Conservation (phyloP, 345 rosid species). For the Linum usitatissimum region DNA sequence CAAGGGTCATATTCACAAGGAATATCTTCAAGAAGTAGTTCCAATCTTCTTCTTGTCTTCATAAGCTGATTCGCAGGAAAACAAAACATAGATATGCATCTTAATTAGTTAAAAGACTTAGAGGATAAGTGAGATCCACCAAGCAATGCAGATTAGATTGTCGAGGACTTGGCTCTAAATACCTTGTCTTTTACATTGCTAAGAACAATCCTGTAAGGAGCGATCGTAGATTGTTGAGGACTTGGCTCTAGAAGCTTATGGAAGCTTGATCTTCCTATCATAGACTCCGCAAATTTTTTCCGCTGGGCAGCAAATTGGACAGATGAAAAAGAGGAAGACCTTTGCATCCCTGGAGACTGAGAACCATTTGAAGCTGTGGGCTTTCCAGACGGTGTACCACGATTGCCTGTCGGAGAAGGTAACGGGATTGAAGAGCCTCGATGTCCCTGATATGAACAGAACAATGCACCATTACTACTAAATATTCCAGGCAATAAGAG, state of each 20-base stretch:
- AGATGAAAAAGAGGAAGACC: slow-evolving; percentile 37
- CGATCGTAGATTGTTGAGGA: slow-evolving; percentile 66
- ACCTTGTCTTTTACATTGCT: slow-evolving; percentile 96
- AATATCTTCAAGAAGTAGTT: slow-evolving; percentile 84
- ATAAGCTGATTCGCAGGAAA: slow-evolving; percentile 46
- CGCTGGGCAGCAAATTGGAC: slow-evolving; percentile 55
- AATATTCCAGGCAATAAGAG: background rate
- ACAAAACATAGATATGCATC: background rate
- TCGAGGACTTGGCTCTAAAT: background rate
- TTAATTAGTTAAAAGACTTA: background rate
- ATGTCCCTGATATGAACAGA: slow-evolving; percentile 23
- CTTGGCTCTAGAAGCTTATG: slow-evolving; percentile 96
- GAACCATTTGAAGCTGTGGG: slow-evolving; percentile 26
- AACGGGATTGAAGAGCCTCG: slow-evolving; percentile 24
- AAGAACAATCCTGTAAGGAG: slow-evolving; percentile 90
- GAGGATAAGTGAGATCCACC: background rate
- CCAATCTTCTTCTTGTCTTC: slow-evolving; percentile 68
- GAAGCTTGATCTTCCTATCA: slow-evolving; percentile 78
- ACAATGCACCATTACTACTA: background rate
- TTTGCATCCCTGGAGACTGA: slow-evolving; percentile 26
- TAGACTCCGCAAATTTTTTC: slow-evolving; percentile 68
- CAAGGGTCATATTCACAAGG: slow-evolving; percentile 74
- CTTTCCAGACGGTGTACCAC: slow-evolving; percentile 33
- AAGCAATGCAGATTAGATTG: background rate
- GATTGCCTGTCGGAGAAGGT: slow-evolving; percentile 18